A percentile compares a stretch with the other conserved stretches of the same genome.
Conservation (phyloP, 2,329 filamentous ascomycete genomes). For the Exserohilum rostratum region DNA sequence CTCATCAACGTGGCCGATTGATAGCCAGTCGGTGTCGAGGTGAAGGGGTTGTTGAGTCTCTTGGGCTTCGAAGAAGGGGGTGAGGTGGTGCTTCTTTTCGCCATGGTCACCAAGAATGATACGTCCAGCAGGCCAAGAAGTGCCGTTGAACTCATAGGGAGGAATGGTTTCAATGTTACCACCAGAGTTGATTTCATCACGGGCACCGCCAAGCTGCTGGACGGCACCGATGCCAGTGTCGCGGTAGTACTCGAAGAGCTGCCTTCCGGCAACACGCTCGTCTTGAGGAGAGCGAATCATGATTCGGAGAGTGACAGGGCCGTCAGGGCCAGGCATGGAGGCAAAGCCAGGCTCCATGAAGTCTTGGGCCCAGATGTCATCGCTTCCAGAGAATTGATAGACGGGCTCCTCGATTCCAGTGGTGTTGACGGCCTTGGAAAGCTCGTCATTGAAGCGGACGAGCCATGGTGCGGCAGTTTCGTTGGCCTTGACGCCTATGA, state of each 20-base stretch:
- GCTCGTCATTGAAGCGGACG: constrained; percentile 23
- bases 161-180: constrained; percentile 52
- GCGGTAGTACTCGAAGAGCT: constrained; percentile 44
- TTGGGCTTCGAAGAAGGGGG: constrained; percentile 43
- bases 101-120: constrained; percentile 27
- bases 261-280: constrained; percentile 33
- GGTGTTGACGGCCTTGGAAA: constrained; percentile 13
- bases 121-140: constrained; percentile 25
- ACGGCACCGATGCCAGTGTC: constrained; percentile 41
- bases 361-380: constrained; percentile 51
- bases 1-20: constrained; percentile 45
- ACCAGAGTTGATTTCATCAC: constrained; percentile 28
- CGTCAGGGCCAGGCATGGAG: constrained; percentile 49
- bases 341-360: constrained; percentile 50
- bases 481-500: constrained; percentile 32
- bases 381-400: constrained; percentile 29
- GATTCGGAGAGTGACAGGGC: constrained; percentile 41
- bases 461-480: constrained; percentile 4
- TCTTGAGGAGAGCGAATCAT: constrained; percentile 38
- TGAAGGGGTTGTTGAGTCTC: constrained; percentile 45
- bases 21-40: constrained; percentile 44
- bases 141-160: constrained; percentile 29
- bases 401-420: constrained; percentile 18
- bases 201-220: constrained; percentile 27
- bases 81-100: constrained; percentile 25